phyloP scores from a whole-genome alignment of 148 eudicot species.

The Rhododendron simsii region DNA sequence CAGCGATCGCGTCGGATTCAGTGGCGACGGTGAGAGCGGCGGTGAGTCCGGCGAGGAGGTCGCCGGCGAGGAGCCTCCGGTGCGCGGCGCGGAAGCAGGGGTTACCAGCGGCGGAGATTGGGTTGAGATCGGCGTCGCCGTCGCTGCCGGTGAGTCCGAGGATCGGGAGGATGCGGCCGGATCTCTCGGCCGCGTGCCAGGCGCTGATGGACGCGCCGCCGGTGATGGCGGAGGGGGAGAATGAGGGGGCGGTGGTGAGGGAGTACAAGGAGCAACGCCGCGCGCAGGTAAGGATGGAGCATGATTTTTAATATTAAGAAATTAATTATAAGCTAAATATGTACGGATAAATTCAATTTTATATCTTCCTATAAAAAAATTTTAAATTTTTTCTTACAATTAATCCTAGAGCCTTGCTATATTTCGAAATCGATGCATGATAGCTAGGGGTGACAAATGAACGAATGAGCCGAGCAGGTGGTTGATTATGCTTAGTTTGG shows the following conservation, averaged over 20 bases:
- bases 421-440: too few species aligned
- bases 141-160: constrained; percentile 65
- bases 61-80: constrained; percentile 28
- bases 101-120: constrained; percentile 18
- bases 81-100: constrained; percentile 18
- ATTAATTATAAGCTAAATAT: background rate
- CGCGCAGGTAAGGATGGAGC: background rate
- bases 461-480: too few species aligned
- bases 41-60: constrained; percentile 24
- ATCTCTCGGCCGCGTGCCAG: constrained; percentile 47
- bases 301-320: background rate
- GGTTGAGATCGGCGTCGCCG: constrained; percentile 18
- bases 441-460: too few species aligned
- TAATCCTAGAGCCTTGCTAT: too few species aligned
- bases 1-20: constrained; percentile 30
- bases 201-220: constrained; percentile 35
- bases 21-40: constrained; percentile 10
- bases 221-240: background rate
- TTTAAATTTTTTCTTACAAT: too few species aligned
- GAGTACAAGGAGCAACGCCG: constrained; percentile 16
- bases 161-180: constrained; percentile 31
- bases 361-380: too few species aligned
- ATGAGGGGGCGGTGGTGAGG: constrained; percentile 2
- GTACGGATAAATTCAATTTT: too few species aligned
- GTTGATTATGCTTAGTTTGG: too few species aligned